Evolutionary conservation across 164 flowering plant species (phyloP).

Genomic region (Sedum album): DNA sequence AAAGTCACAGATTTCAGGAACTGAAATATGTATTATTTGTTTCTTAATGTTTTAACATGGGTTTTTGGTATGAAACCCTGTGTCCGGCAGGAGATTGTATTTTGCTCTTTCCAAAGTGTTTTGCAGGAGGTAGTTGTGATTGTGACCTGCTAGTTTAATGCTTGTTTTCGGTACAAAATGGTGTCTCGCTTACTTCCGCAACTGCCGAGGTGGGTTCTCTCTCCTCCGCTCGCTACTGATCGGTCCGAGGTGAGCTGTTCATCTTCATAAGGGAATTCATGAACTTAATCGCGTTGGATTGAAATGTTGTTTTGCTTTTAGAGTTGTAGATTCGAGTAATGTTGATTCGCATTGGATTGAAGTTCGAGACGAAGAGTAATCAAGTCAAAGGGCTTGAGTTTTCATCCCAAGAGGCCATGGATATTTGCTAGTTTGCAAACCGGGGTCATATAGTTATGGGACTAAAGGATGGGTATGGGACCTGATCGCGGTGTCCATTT

Average conservation of each 20-base stretch:
- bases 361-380: slow-evolving; percentile 96
- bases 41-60: no score
- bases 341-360: no score
- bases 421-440: slow-evolving; percentile 91
- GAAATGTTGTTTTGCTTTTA: background rate
- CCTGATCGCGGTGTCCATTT: slow-evolving; percentile 23
- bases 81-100: no score
- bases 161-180: no score
- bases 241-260: background rate
- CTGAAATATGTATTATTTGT: no score
- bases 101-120: no score
- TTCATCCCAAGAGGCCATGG: slow-evolving; percentile 94
- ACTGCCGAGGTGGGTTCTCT: background rate
- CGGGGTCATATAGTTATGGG: slow-evolving; percentile 91
- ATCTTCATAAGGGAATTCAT: no score
- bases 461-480: slow-evolving; percentile 21
- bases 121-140: no score
- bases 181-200: background rate
- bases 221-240: background rate
- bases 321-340: slow-evolving; percentile 25
- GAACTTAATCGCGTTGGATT: background rate
- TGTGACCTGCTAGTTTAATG: no score
- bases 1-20: no score
- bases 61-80: no score
- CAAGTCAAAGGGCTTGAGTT: slow-evolving; percentile 88